Base-by-base conservation (phyloP, 805 yeast genomes). In the Saccharomyces mikatae region DNA sequence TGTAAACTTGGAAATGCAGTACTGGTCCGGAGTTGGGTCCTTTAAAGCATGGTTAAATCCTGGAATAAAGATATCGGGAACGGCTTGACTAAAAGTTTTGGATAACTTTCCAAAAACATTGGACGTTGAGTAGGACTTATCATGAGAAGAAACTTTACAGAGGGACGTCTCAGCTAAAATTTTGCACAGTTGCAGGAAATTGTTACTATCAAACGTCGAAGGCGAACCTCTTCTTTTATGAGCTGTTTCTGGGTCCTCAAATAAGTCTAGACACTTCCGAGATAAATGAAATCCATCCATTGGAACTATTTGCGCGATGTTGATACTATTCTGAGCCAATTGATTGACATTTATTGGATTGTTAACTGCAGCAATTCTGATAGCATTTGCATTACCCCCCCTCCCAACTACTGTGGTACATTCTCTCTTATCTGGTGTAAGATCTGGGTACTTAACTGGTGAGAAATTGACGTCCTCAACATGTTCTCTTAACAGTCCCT, bases 211-310 rank as follows among this genome's bases (percentile, higher is more conserved):
- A 71, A 91, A 92, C 0, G 97, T 90, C 60, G 76, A 80, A 1
- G 96, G 95, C 0, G 96, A 86, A 0, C 97, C 97, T 50, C 97
- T 76, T 57, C 88, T 74, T 28, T 71, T 67, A 30, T 81, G 70
- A 0, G 96, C 92, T 32, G 70, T 73, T 10, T 66, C 73, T 0
- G 88, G 76, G 59, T 89, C 80, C 9, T 73, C 70, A 63, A 87
- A 77, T 46, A 69, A 58, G n/a, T 68, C 70, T 10, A 86, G 69
- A 10, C 74, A 73, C 0, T 62, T 56, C 31, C 84, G 65, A 0
- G 87, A 79, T n/a, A 81, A 69, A 63, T 86, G 94, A 62, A 82
- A 86, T 4, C 94, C 92, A 67, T 86, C 92, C 90, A 85, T 84
- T 9, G 87, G 84, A 1, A 86, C 63, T 21, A 75, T 73, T 56